Percentiles rank a stretch among this genome's conserved stretches.
These are phyloP conservation scores for Fusarium vanettenii DNA, from an alignment of 2,329 filamentous ascomycete species.

Conservation along the genomic window DNA sequence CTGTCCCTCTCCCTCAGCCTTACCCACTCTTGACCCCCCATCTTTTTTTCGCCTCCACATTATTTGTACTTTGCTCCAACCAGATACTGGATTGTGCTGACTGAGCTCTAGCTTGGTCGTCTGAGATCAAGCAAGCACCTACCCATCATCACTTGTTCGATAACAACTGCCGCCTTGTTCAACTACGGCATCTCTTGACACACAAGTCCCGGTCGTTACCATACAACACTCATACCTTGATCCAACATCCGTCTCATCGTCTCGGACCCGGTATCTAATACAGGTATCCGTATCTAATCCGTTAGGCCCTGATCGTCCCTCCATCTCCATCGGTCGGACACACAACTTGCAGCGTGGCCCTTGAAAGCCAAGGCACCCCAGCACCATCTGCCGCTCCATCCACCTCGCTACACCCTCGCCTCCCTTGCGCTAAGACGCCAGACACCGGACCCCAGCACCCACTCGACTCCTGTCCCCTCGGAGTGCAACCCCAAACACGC, in stretches of 20 bases:
- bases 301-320: not conserved
- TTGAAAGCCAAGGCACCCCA: conserved; percentile 8
- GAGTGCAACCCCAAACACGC: conserved; percentile 2
- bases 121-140: not conserved
- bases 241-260: not conserved
- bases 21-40: conserved; percentile 27
- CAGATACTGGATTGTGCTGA: conserved; percentile 24
- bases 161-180: conserved; percentile 1
- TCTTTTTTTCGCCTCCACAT: conserved; percentile 32
- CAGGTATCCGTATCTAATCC: not conserved
- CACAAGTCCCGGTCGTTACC: not conserved
- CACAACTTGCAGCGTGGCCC: not conserved
- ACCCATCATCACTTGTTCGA: not conserved
- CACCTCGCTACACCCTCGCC: conserved; percentile 7
- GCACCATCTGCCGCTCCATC: conserved; percentile 1
- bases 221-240: not conserved
- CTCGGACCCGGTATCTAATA: not conserved
- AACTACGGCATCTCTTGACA: not conserved
- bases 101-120: not conserved
- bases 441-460: conserved; percentile 10
- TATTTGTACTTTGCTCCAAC: conserved; percentile 9
- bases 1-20: conserved; percentile 24
- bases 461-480: conserved; percentile 7
- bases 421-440: conserved; percentile 24
- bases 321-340: not conserved